Conservation (phyloP, 1,284 basidiomycete genomes). For the Malassezia brasiliensis region DNA sequence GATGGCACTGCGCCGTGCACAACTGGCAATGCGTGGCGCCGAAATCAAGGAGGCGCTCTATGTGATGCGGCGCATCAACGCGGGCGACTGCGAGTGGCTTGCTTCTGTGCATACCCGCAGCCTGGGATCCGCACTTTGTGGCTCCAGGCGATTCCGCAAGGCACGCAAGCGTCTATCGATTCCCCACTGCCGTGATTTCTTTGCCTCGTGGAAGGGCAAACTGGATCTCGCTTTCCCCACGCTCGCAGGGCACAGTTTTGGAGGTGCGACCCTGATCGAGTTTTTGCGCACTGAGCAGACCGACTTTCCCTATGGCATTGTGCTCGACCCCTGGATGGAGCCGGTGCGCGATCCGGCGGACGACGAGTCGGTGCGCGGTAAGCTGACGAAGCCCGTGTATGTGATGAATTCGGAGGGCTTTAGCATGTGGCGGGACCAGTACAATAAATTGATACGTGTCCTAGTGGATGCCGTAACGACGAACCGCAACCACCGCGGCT, state of each 20-base stretch:
- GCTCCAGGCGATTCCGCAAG: conserved; percentile 1
- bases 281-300: conserved; percentile 20
- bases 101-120: conserved; percentile 26
- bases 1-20: conserved; percentile 50
- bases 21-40: conserved; percentile 51
- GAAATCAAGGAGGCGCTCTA: conserved; percentile 50
- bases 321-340: conserved; percentile 36
- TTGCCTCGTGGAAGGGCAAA: conserved; percentile 29
- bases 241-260: conserved; percentile 43
- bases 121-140: conserved; percentile 25
- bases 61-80: conserved; percentile 43
- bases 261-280: conserved; percentile 39
- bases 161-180: not conserved
- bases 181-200: not conserved
- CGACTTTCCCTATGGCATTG: conserved; percentile 24
- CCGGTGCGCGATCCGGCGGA: conserved; percentile 27
- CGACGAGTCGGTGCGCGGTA: conserved; percentile 19
- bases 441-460: conserved; percentile 25
- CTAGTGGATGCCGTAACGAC: conserved; percentile 21
- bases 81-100: conserved; percentile 35
- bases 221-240: conserved; percentile 27
- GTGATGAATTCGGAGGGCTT: conserved; percentile 35
- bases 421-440: conserved; percentile 28
- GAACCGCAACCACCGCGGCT: conserved; percentile 22
- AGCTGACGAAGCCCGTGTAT: conserved; percentile 25